These are phyloP conservation scores for Schizopora paradoxa DNA, from an alignment of 1,284 basidiomycete species.

Conservation along the genomic window DNA sequence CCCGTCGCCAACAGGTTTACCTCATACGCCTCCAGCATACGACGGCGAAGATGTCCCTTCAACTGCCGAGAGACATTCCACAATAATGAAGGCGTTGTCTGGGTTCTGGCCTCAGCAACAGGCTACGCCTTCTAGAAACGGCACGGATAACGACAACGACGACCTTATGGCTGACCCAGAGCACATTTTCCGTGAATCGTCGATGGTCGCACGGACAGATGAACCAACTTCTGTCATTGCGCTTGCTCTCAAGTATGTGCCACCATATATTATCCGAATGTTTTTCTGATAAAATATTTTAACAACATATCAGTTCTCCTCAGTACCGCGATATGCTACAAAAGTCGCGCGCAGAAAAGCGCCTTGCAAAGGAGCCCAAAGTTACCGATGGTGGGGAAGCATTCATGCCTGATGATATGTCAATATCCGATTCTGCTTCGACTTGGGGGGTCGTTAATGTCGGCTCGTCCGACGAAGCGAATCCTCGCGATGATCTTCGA, in stretches of 20 bases:
- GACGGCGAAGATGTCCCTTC: slow-evolving; percentile 46
- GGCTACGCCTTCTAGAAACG: slow-evolving; percentile 33
- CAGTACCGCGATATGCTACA: slow-evolving; percentile 84
- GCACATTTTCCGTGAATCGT: slow-evolving; percentile 92
- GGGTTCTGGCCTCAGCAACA: slow-evolving; percentile 72
- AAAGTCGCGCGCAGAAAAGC: slow-evolving; percentile 69
- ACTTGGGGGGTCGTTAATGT: slow-evolving; percentile 86
- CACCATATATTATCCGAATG: too few relatives aligned
- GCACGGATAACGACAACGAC: slow-evolving; percentile 49
- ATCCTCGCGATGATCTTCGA: slow-evolving; percentile 71
- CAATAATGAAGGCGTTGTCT: slow-evolving; percentile 79
- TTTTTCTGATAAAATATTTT: slow-evolving; percentile 10
- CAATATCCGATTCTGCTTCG: slow-evolving; percentile 73
- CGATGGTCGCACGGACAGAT: slow-evolving; percentile 93
- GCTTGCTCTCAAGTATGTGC: slow-evolving; percentile 82
- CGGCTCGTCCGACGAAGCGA: slow-evolving; percentile 54
- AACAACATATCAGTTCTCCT: slow-evolving; percentile 54
- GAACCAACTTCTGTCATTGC: slow-evolving; percentile 99
- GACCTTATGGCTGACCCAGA: slow-evolving; percentile 74
- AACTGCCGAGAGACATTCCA: slow-evolving; percentile 61
- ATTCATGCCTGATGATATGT: slow-evolving; percentile 83
- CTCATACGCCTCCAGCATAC: slow-evolving; percentile 48
- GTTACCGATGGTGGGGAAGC: slow-evolving; percentile 65
- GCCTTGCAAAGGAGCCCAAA: slow-evolving; percentile 59
- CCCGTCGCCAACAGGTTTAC: slow-evolving; percentile 23